Base-by-base conservation (phyloP, 2,329 filamentous ascomycete species). In the Aspergillus pseudonomiae region DNA sequence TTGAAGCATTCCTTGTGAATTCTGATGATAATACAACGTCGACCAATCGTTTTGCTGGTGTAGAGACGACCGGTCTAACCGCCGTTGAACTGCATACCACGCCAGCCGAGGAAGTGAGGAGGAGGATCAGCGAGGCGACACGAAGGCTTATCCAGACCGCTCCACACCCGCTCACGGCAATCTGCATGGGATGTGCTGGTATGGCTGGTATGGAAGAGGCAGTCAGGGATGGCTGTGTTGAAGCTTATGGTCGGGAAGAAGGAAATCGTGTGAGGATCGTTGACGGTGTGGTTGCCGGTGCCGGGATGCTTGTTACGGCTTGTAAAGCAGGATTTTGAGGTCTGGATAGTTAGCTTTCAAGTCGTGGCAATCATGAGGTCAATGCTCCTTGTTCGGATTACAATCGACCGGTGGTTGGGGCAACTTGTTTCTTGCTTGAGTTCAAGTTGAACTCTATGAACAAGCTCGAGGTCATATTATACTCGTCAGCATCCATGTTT, bases 171-270 rank as follows among this genome's bases (percentile, higher is more conserved):
- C 85, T 94, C 0, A 81, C 83, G 5, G 91, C 89, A 28, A 86
- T 97, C 9, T 91, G 92, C 72, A 85, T 97, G 81, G 94, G 94
- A 0, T 97, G 94, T 75, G 94, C 92, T 3, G 94, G 93, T 0
- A 97, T 97, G 94, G 89, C 90, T 1, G 94, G 93, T 0, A 84
- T 97, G 79, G 91, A 95, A 70, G 83, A 87, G 46, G 89, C 89
- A 63, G 93, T 97, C 45, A 85, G 89, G 39, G 83, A 86, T 50
- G 90, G 90, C 0, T 90, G 91, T 41, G 72, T 85, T 0, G 87
- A 91, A 63, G 82, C 86, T 57, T 83, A 90, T 61, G 91, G 91
- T 1, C 76, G 83, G n/a, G 78, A 83, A 12, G 82, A 83, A 53
- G 90, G 86, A 0, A 78, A 81, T 60, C 80, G 81, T 30, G 81